Base-by-base conservation (phyloP, 2,329 filamentous ascomycete species). In the Paraconiothyrium brasiliense region DNA sequence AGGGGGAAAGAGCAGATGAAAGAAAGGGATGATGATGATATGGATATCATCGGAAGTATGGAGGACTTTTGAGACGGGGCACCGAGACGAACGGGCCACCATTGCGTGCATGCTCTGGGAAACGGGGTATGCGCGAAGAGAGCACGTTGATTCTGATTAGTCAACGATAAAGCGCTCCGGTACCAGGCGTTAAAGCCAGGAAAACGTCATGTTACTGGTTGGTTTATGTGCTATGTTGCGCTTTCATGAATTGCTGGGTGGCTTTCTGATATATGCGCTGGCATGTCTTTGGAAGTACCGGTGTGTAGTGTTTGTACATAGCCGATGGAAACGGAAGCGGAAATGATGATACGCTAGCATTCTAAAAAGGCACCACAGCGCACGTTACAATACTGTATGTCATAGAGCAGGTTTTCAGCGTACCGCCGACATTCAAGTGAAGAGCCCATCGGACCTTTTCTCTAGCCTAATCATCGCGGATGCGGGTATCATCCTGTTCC, bases 31-130 rank as follows among this genome's bases (percentile, higher is more conserved):
- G 71, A 70, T 10, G 70, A 71, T 2, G 71, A 68, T 11, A 68
- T 71, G 64, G 73, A 71, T 20, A 63, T 76, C 22, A 73, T 77
- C 54, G 76, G 76, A 20, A 67, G 67, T 32, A 77, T 78, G 75
- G 76, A 78, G 50, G 75, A 67, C 14, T 72, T 77, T 61, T 77
- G 60, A 70, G 43, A 39, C 30, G 11, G 16, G 4, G 4, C 27
- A 46, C 10, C 4, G 24, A 3, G 51, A 27, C 20, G 20, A n/a
- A 14, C 24, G 16, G 27, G 11, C 20, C 8, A 41, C 32, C 4
- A 0, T 32, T 22, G 7, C 35, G 10, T 44, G 24, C 2, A 37
- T 58, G 20, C 27, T 4, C 27, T 30, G 27, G 27, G 6, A 6
- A 30, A 30, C 20, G 27, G 27, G 27, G 27, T 30, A 30, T 30